Evolutionary conservation across 1,139 yeast genomes (phyloP).

Genomic region (Scheffersomyces illinoinensis): DNA sequence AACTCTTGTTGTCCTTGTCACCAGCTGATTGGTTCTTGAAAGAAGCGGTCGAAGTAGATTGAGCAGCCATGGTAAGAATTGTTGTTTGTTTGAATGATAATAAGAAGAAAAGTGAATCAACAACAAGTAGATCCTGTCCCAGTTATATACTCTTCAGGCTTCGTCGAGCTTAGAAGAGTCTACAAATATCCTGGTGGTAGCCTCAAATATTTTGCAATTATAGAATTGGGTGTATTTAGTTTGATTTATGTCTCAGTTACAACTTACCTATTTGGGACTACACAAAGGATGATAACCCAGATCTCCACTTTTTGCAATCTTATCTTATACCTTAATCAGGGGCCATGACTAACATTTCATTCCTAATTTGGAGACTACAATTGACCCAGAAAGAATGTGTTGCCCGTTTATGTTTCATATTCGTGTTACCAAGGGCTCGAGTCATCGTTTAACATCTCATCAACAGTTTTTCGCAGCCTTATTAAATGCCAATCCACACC

Average conservation of each 20-base stretch:
- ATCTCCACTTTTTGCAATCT: background rate
- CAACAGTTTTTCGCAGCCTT: background rate
- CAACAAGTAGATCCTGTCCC: background rate
- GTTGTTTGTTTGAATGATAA: background rate
- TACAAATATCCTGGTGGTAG: background rate
- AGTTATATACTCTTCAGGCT: background rate
- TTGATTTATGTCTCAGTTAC: background rate
- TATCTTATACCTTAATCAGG: background rate
- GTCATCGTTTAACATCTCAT: background rate
- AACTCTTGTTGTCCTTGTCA: background rate
- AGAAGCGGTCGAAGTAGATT: background rate
- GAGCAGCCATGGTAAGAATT: background rate
- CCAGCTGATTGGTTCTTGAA: background rate
- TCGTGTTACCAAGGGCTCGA: background rate
- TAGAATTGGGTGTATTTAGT: background rate
- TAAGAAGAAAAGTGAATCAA: background rate
- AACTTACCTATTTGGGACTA: background rate
- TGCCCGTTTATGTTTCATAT: background rate
- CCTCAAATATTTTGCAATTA: background rate
- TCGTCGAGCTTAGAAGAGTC: background rate
- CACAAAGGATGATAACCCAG: background rate
- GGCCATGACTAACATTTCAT: background rate
- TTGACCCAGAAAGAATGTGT: background rate
- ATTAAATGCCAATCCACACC: background rate
- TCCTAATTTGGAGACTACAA: background rate